phyloP scores from a whole-genome alignment of 2,329 filamentous ascomycete species.

The Basipetospora chlamydospora region DNA sequence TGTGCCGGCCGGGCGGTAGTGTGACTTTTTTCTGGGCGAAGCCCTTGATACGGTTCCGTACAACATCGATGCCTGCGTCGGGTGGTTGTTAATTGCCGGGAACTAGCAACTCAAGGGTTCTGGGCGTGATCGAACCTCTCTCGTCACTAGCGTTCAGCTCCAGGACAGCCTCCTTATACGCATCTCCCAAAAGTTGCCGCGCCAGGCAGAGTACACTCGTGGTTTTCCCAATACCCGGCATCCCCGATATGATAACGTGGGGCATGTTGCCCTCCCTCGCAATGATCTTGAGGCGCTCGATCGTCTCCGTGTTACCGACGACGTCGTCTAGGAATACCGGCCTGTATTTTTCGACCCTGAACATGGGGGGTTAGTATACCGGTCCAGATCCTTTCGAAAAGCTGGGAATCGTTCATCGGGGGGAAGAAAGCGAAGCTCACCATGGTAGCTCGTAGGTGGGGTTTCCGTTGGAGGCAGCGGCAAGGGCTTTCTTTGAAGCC shows the following conservation, averaged over 20 bases:
- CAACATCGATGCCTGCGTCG: slow-evolving; percentile 76
- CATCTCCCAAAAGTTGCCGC: slow-evolving; percentile 75
- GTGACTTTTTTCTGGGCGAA: slow-evolving; percentile 99
- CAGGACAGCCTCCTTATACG: slow-evolving; percentile 93
- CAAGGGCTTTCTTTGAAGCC: slow-evolving; percentile 40
- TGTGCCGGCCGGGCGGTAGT: slow-evolving; percentile 76
- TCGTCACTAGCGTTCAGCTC: slow-evolving; percentile 96
- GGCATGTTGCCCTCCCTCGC: slow-evolving; percentile 99
- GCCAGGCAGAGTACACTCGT: slow-evolving; percentile 90
- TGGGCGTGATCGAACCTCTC: slow-evolving; percentile 48
- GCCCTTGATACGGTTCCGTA: slow-evolving; percentile 92
- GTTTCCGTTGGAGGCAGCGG: slow-evolving; percentile 32
- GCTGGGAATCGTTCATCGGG: too few relatives aligned
- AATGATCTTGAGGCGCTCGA: slow-evolving; percentile 95
- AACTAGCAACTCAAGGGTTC: too few relatives aligned
- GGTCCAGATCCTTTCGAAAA: too few relatives aligned
- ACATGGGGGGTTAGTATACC: too few relatives aligned
- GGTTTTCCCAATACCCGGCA: slow-evolving; percentile 98
- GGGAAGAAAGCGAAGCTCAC: slow-evolving; percentile 31
- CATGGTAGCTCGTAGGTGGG: slow-evolving; percentile 65
- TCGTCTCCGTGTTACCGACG: slow-evolving; percentile 94
- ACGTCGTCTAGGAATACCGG: slow-evolving; percentile 92
- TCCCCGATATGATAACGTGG: slow-evolving; percentile 97
- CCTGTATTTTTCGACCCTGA: slow-evolving; percentile 95
- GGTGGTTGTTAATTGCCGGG: not conserved